Conservation (phyloP, 78 protist species). For the Isochrysis galbana region DNA sequence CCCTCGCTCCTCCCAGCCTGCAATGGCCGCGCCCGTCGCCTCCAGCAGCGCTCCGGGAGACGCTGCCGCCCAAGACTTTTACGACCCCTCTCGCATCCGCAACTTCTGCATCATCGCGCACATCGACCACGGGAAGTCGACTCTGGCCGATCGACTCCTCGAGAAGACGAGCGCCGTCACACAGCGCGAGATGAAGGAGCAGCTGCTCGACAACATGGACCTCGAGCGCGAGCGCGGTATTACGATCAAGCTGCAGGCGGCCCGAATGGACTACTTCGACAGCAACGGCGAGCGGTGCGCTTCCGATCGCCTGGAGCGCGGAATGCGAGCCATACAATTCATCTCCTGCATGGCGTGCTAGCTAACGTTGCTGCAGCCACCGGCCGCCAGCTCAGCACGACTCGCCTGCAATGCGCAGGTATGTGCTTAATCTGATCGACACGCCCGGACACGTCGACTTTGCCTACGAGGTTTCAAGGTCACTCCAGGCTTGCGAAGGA, state of each 20-base stretch:
- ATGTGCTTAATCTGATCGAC: constrained; percentile 61
- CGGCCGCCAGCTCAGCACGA: too few species aligned
- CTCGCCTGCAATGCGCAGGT: neutral
- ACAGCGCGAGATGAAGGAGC: constrained; percentile 40
- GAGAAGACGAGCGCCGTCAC: neutral
- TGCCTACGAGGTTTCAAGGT: constrained; percentile 53
- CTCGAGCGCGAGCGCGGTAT: constrained; percentile 65
- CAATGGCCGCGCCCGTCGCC: neutral
- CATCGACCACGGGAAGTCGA: constrained; percentile 61
- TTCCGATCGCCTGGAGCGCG: too few species aligned
- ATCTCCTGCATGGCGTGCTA: too few species aligned
- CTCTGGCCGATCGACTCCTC: constrained; percentile 58
- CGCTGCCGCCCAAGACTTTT: neutral
- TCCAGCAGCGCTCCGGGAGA: neutral
- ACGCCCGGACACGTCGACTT: constrained; percentile 71
- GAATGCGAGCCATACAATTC: too few species aligned
- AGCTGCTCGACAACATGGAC: constrained; percentile 57
- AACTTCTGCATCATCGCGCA: constrained; percentile 68
- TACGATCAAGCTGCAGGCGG: constrained; percentile 60
- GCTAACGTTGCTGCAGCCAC: too few species aligned
- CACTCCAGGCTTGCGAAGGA: constrained; percentile 59
- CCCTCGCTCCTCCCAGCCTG: neutral
- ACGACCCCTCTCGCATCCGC: constrained; percentile 39
- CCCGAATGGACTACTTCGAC: constrained; percentile 41
- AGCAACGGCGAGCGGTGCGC: neutral